These are phyloP conservation scores for Carex cristatella DNA, from an alignment of 176 grass and related monocot species.

Conservation along the genomic window DNA sequence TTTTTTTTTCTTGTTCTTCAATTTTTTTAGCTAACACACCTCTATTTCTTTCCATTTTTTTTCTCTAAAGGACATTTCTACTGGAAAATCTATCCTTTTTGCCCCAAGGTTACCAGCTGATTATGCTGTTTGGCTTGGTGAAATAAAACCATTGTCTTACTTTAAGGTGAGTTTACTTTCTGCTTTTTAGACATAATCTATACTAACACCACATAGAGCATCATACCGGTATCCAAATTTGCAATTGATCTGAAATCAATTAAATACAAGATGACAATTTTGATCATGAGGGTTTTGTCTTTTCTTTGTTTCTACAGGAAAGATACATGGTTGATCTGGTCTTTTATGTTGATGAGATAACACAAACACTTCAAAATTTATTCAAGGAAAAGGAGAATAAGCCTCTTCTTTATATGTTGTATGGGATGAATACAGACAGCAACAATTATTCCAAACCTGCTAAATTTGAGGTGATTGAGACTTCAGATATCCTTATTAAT, in stretches of 20 bases:
- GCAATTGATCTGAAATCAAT: neutral
- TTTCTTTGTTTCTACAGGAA: conserved; percentile 42
- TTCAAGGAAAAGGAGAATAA: conserved; percentile 41
- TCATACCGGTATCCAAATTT: neutral
- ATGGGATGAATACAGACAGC: conserved; percentile 78
- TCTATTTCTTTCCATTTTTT: neutral
- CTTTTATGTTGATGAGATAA: conserved; percentile 84
- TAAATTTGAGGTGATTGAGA: conserved; percentile 58
- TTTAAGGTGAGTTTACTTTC: conserved; percentile 49
- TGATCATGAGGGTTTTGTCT: neutral
- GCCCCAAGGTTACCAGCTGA: conserved; percentile 84
- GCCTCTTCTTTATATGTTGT: conserved; percentile 67
- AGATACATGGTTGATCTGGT: conserved; percentile 71
- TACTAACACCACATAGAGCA: neutral
- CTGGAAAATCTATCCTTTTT: conserved; percentile 78
- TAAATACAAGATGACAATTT: neutral
- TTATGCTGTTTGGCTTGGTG: conserved; percentile 96
- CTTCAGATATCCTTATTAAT: neutral
- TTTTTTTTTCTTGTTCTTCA: neutral
- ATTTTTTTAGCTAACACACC: neutral
- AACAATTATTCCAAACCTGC: conserved; percentile 91
- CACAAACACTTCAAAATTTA: conserved; percentile 43
- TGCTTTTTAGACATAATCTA: neutral
- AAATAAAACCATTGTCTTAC: conserved; percentile 64
- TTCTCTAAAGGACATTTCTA: conserved; percentile 52